Base-by-base conservation (phyloP, 2,329 filamentous ascomycete species). In the Fusarium brevicatenulatum region DNA sequence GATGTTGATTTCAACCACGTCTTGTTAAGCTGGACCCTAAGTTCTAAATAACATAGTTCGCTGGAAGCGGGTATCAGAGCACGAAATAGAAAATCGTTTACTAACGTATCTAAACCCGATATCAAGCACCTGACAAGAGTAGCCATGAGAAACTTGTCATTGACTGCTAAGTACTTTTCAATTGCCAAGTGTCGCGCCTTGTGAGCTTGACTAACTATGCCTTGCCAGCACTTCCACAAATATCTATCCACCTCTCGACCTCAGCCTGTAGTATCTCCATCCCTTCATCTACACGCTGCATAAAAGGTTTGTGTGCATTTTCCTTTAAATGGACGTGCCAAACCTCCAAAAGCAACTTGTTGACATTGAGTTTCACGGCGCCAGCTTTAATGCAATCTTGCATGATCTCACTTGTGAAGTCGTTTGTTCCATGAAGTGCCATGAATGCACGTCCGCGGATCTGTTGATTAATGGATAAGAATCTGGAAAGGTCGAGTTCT, bases 321-420 rank as follows among this genome's bases (percentile, higher is more conserved):
- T 68, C 50, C 9, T n/a, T 56, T 4, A 61, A 16, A 18, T 74
- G 58, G 2, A 32, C 23, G 28, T 70, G 71, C 62, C 65, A 76
- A 3, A 68, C 66, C 15, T 86, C 83, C 19, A 86, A 79, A 25
- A 88, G 82, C 40, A 86, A 73, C 78, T 86, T 87, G 71, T 91
- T 90, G 5, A 90, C 87, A 68, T 90, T 91, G 67, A 89, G 81
- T 78, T 90, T 89, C 30, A 84, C 81, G n/a, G 87, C 83, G 1
- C 88, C 88, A 19, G 82, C 82, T 28, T 78, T 77, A 72, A 90
- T 88, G 73, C 88, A 90, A 57, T 80, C 73, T 72, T 81, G 78
- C 83, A 89, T 86, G 7, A 88, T 78, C n/a, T 85, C 81, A 9
- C 83, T 78, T 3, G 83, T 80, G 68, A 89, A 89, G 47, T 85